Base-by-base conservation (phyloP, 768 basidiomycete genomes). In the Kwoniella bestiolae region DNA sequence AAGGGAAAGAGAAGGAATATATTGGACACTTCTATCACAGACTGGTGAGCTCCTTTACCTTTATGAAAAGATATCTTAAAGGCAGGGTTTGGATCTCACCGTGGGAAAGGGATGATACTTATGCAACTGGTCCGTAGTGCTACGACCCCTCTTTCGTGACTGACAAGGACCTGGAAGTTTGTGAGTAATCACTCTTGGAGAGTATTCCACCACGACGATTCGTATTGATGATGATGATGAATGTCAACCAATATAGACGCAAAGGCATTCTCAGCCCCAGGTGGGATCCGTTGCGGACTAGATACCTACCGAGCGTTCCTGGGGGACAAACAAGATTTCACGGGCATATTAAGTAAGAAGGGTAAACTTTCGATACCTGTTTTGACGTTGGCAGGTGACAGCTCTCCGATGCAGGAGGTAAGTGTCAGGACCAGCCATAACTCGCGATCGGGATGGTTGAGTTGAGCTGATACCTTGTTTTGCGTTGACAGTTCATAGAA, bases 301-400 rank as follows among this genome's bases (percentile, higher is more conserved):
- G 67, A 73, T 14, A 55, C 63, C 0, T 75, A 72, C 49, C 60
- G 74, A 31, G 66, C 71, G 1, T 75, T 72, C 69, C 64, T 45
- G 0, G 26, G 32, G 11, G 62, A 71, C 35, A 34, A 49, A 7
- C 34, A 44, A 11, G 66, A 69, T 44, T 47, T 66, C 46, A 45
- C 31, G 26, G 32, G 34, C 21, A 26, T 46, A 32, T 49, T 70
- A 16, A 50, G 49, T 44, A 52, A 65, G 18, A 46, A 70, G 31
- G 69, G 63, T 14, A 72, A 69, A 50, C 29, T 63, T 7, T 35
- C 38, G 6, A 57, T 69, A 18, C 71, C 68, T 0, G 63, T 61
- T 12, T 49, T 64, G 18, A 66, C 71, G 3, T 47, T 66, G 14
- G 57, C 68, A n/a, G 71, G 71, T 12, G 71, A 63, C 7, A 51